Percentiles rank a stretch among this genome's conserved stretches.
phyloP scores from a whole-genome alignment of 2,329 filamentous ascomycete genomes.

The Emydomyces testavorans region DNA sequence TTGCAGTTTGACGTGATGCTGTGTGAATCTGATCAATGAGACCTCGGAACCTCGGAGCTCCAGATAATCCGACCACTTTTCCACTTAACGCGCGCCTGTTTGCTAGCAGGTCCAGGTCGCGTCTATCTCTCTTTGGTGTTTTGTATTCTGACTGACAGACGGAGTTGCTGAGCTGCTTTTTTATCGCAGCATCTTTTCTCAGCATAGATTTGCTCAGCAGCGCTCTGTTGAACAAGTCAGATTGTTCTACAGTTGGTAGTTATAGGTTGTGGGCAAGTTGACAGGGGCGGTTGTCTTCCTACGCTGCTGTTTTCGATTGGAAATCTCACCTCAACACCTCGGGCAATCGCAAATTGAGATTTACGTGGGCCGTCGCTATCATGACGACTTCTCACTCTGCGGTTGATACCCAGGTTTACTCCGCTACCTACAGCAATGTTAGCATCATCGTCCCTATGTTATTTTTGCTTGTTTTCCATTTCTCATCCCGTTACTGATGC shows the following conservation, averaged over 20 bases:
- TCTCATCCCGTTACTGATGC: neutral
- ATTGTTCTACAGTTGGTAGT: too few species aligned
- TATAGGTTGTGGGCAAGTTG: too few species aligned
- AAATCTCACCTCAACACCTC: too few species aligned
- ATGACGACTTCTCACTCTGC: neutral
- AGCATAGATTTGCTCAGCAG: too few species aligned
- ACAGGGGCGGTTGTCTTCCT: too few species aligned
- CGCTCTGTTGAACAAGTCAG: too few species aligned
- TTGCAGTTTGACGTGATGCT: too few species aligned
- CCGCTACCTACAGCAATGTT: constrained; percentile 55
- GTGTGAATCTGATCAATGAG: neutral
- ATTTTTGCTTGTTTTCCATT: neutral
- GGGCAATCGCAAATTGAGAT: neutral
- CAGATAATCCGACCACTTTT: neutral
- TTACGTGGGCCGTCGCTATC: neutral
- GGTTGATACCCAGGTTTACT: constrained; percentile 43
- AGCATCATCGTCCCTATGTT: constrained; percentile 17
- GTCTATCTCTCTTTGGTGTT: neutral
- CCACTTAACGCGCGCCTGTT: constrained; percentile 11
- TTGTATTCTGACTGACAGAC: too few species aligned
- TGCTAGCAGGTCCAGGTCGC: neutral
- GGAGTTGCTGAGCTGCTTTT: too few species aligned
- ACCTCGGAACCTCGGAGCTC: neutral
- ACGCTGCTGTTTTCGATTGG: too few species aligned
- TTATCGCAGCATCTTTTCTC: too few species aligned